phyloP scores from a whole-genome alignment of 805 yeast genomes.

The Cephaloascus fragrans region DNA sequence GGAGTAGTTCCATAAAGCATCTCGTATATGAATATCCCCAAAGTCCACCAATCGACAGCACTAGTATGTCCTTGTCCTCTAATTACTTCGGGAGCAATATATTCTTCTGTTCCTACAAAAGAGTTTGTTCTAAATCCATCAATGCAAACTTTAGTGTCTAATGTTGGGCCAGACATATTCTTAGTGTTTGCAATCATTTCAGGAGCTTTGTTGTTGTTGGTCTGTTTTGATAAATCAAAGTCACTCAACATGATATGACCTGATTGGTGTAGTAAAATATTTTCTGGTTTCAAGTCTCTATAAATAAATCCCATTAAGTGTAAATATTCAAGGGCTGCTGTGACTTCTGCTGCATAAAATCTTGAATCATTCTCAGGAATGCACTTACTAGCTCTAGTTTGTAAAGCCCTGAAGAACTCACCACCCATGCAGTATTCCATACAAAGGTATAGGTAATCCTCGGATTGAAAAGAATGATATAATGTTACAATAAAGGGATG shows the following conservation, averaged over 20 bases:
- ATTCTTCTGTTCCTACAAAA: slow-evolving; percentile 98
- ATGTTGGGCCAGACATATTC: slow-evolving; percentile 36
- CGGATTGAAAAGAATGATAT: slow-evolving; percentile 93
- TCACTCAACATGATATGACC: slow-evolving; percentile 98
- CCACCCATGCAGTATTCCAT: slow-evolving; percentile 99
- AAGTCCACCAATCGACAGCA: slow-evolving; percentile 99
- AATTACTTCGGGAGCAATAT: slow-evolving; percentile 97
- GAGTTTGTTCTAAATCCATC: slow-evolving; percentile 96
- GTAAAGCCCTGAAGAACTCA: slow-evolving; percentile 92
- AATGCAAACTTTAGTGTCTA: slow-evolving; percentile 91
- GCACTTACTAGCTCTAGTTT: slow-evolving; percentile 80
- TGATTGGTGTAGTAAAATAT: slow-evolving; percentile 85
- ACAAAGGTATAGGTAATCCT: slow-evolving; percentile 82
- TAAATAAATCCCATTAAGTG: slow-evolving; percentile 97
- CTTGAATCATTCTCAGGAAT: slow-evolving; percentile 82
- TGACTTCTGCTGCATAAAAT: slow-evolving; percentile 93
- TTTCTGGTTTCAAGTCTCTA: slow-evolving; percentile 94
- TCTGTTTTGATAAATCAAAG: slow-evolving; percentile 89
- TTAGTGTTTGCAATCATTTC: slow-evolving; percentile 41
- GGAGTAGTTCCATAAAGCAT: slow-evolving; percentile 97
- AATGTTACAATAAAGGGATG: slow-evolving; percentile 96
- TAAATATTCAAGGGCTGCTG: slow-evolving; percentile 91
- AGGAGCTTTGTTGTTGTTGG: slow-evolving; percentile 69
- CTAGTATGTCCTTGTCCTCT: slow-evolving; percentile 95
- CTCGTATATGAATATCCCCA: slow-evolving; percentile 87